Conservation (phyloP, 2,329 filamentous ascomycete species). For the Thelonectria olida region DNA sequence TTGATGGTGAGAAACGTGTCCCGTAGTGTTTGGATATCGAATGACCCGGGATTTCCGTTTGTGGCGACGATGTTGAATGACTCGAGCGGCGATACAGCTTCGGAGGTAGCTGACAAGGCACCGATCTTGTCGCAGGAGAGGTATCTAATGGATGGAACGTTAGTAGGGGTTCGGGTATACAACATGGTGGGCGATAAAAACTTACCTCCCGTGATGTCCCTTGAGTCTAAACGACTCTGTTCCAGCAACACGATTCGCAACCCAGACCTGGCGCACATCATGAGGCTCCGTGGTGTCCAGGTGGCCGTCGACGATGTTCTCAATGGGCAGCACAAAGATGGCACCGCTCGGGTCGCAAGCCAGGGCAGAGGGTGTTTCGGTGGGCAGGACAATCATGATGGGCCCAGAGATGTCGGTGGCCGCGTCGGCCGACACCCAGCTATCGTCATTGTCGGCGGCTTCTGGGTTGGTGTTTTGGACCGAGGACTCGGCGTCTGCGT, state of each 20-base stretch:
- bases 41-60: constrained; percentile 73
- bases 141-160: too few species aligned
- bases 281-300: constrained; percentile 90
- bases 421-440: constrained; percentile 87
- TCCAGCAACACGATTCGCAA: constrained; percentile 84
- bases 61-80: constrained; percentile 76
- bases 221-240: constrained; percentile 88
- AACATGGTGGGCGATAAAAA: constrained; percentile 9
- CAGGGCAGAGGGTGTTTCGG: constrained; percentile 76
- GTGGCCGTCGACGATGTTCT: constrained; percentile 89
- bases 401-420: constrained; percentile 82
- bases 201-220: constrained; percentile 84
- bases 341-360: constrained; percentile 88
- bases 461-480: constrained; percentile 36
- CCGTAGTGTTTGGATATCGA: constrained; percentile 77
- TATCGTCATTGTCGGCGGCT: constrained; percentile 73
- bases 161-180: too few species aligned
- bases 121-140: constrained; percentile 88
- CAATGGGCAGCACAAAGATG: constrained; percentile 82
- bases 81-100: constrained; percentile 86
- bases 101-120: constrained; percentile 76
- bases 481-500: constrained; percentile 13
- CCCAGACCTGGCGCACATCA: constrained; percentile 95
- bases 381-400: constrained; percentile 82
- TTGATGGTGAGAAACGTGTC: constrained; percentile 75